Base-by-base conservation (phyloP, 2,329 filamentous ascomycete species). In the Colletotrichum cuscutae region DNA sequence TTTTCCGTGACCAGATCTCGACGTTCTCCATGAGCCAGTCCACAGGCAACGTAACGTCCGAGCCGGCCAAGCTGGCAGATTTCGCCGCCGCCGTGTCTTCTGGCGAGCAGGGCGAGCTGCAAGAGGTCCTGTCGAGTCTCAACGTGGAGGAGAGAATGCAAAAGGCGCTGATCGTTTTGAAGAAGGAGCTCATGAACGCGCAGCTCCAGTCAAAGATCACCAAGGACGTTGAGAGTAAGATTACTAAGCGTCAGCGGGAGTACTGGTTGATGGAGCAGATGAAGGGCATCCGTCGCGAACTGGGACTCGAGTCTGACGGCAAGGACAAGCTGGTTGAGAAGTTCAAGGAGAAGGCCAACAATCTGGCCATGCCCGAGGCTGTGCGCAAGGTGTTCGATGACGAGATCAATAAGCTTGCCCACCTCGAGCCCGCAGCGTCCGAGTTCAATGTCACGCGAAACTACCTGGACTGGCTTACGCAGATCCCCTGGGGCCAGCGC, bases 261-360 rank as follows among this genome's bases (percentile, higher is more conserved):
- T 99, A 98, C 85, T 98, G 95, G 94, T 86, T 99, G 59, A 97
- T 98, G 95, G 97, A 99, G 84, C 97, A 99, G 82, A 98, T 99
- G 95, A 98, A 98, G 86, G 97, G 95, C 30, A 99, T 99, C 79
- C 93, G 95, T 71, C 90, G 97, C 71, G 97, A 99, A 83, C 90
- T 99, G 61, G 97, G 97, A 26, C 94, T 99, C 65, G 97, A 99
- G 81, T 97, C 95, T 6, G 97, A 99, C 80, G 97, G 97, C 76
- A 99, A 98, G 84, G 97, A 99, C 80, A 98, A 98, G 85, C 88
- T 99, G 13, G 94, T 99, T 1, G 97, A 98, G 82, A 97, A 94
- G 81, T 99, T 99, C 87, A 97, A 95, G 84, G 95, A 98, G 79
- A 98, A 98, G 87, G 95, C 95, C 0, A 89, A 90, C 80, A 98